Conservation (phyloP, 2,329 filamentous ascomycete genomes). For the Aspergillus hortae region DNA sequence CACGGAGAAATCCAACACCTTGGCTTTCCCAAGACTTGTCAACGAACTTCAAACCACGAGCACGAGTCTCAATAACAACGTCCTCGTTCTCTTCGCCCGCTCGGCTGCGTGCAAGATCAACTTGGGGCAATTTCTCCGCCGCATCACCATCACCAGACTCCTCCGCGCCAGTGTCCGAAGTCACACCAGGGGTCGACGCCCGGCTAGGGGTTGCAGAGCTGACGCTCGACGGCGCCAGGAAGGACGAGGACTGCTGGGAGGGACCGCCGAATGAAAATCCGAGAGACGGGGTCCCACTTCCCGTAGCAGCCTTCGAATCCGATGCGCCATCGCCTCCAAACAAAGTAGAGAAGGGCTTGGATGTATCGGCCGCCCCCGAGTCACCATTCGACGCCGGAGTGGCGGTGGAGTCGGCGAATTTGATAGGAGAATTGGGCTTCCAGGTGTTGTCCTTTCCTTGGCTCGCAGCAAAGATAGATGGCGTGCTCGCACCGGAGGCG, state of each 20-base stretch:
- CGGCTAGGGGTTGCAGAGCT: slow-evolving; percentile 41
- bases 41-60: slow-evolving; percentile 64
- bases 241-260: slow-evolving; percentile 16
- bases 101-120: slow-evolving; percentile 64
- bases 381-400: slow-evolving; percentile 26
- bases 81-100: slow-evolving; percentile 71
- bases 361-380: slow-evolving; percentile 19
- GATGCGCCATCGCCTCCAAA: slow-evolving; percentile 24
- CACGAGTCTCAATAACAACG: slow-evolving; percentile 65
- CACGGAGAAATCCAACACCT: slow-evolving; percentile 67
- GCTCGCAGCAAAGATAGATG: slow-evolving; percentile 15
- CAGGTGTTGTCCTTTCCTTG: slow-evolving; percentile 42
- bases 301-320: slow-evolving; percentile 15
- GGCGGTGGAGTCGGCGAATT: slow-evolving; percentile 37
- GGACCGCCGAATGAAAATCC: slow-evolving; percentile 42
- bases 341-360: slow-evolving; percentile 28
- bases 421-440: slow-evolving; percentile 47
- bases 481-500: slow-evolving; percentile 10
- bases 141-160: slow-evolving; percentile 51
- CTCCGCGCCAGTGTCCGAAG: slow-evolving; percentile 41
- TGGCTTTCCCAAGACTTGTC: slow-evolving; percentile 60
- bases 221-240: slow-evolving; percentile 26
- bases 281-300: slow-evolving; percentile 16
- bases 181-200: slow-evolving; percentile 45
- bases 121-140: slow-evolving; percentile 60